Percentiles rank a stretch among this genome's conserved stretches.
Evolutionary conservation across 2,329 filamentous ascomycete genomes (phyloP).

Genomic region (Xylariaceae sp.): DNA sequence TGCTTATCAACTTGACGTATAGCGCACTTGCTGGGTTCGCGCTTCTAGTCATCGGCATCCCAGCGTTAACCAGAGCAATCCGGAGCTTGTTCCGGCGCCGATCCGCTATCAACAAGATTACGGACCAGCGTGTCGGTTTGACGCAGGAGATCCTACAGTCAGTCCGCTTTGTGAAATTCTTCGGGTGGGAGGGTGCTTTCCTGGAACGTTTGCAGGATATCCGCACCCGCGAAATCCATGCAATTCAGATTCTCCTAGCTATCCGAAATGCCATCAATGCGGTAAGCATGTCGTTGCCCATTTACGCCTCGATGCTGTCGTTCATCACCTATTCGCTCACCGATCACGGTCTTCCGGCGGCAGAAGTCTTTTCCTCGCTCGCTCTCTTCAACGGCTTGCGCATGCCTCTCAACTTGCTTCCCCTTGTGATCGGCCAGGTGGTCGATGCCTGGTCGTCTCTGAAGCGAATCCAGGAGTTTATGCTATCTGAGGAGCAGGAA

Average conservation of each 20-base stretch:
- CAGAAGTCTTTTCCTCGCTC: conserved; percentile 86
- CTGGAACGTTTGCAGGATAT: conserved; percentile 74
- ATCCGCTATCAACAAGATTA: conserved; percentile 85
- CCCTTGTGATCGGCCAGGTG: conserved; percentile 83
- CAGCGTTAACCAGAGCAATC: conserved; percentile 76
- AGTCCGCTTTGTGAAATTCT: conserved; percentile 94
- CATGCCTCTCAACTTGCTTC: conserved; percentile 86
- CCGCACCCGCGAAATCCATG: conserved; percentile 73
- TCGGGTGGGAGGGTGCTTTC: conserved; percentile 92
- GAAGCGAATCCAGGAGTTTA: conserved; percentile 82
- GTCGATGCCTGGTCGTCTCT: conserved; percentile 88
- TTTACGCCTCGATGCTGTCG: conserved; percentile 92
- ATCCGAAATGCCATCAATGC: conserved; percentile 86
- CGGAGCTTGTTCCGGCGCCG: conserved; percentile 75
- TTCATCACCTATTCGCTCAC: conserved; percentile 81
- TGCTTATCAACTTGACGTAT: conserved; percentile 86
- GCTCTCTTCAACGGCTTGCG: conserved; percentile 91
- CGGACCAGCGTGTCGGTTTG: conserved; percentile 86
- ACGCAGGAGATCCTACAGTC: conserved; percentile 92
- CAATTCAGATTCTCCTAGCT: conserved; percentile 81
- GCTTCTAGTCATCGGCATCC: conserved; percentile 76
- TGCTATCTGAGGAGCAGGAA: conserved; percentile 81
- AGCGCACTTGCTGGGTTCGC: conserved; percentile 88
- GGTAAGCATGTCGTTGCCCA: conserved; percentile 81
- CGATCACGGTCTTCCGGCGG: conserved; percentile 70